These are phyloP conservation scores for Asterochloris sp. DNA, from an alignment of 139 green algal species.

Conservation along the genomic window DNA sequence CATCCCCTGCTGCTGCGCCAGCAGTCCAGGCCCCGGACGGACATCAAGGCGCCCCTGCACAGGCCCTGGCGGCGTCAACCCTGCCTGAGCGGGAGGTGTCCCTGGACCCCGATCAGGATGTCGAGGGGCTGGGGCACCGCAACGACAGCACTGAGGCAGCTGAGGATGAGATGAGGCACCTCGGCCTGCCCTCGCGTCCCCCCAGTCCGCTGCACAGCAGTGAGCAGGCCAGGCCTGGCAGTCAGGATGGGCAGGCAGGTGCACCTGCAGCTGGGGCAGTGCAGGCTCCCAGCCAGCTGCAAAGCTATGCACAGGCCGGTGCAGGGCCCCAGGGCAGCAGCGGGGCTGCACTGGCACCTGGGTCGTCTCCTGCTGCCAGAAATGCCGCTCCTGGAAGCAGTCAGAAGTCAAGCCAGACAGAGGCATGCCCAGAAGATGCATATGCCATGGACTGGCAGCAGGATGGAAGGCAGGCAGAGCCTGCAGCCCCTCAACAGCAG, in stretches of 20 bases:
- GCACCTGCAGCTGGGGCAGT: not conserved
- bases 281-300: not conserved
- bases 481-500: not conserved
- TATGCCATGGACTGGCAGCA: not conserved
- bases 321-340: not conserved
- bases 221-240: not conserved
- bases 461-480: too few species aligned
- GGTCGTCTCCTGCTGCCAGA: not conserved
- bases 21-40: not conserved
- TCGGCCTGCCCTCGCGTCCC: not conserved
- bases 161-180: conserved; percentile 4
- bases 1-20: not conserved
- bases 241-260: not conserved
- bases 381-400: too few species aligned
- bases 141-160: conserved; percentile 11
- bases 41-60: not conserved
- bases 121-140: conserved; percentile 5
- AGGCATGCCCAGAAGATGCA: not conserved
- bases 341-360: not conserved
- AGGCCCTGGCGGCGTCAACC: too few species aligned
- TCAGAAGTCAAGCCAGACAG: not conserved
- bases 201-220: not conserved
- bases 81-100: not conserved
- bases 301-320: not conserved
- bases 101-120: not conserved